Evolutionary conservation across 2,329 filamentous ascomycete genomes (phyloP).

Genomic region (Coleophoma crateriformis): DNA sequence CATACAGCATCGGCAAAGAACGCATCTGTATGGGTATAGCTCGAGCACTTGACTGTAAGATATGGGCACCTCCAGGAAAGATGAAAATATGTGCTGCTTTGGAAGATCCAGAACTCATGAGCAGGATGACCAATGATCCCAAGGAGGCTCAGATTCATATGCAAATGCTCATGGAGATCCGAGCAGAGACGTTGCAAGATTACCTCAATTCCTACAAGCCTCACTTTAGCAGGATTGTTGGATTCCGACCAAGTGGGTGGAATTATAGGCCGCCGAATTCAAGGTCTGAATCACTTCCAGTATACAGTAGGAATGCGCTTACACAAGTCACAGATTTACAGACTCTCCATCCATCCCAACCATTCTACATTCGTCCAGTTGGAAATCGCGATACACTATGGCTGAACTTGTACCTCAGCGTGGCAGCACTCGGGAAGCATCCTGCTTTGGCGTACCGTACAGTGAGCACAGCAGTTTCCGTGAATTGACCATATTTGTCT

Average conservation of each 20-base stretch:
- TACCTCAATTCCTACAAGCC: slow-evolving; percentile 78
- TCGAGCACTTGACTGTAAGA: slow-evolving; percentile 77
- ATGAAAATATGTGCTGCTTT: slow-evolving; percentile 79
- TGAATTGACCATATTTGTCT: slow-evolving; percentile 90
- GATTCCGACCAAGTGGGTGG: slow-evolving; percentile 92
- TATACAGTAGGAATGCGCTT: neutral
- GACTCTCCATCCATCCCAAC: slow-evolving; percentile 58
- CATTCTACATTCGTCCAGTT: slow-evolving; percentile 55
- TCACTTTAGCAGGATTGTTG: slow-evolving; percentile 80
- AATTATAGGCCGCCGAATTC: slow-evolving; percentile 73
- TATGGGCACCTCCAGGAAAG: slow-evolving; percentile 80
- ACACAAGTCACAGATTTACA: slow-evolving; percentile 33
- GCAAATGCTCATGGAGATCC: slow-evolving; percentile 92
- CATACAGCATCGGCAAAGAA: slow-evolving; percentile 97
- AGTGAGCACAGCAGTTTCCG: slow-evolving; percentile 93
- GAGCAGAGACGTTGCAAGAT: slow-evolving; percentile 83
- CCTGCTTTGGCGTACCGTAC: slow-evolving; percentile 92
- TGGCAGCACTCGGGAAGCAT: slow-evolving; percentile 75
- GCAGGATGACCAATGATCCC: slow-evolving; percentile 74
- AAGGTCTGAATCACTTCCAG: slow-evolving; percentile 32
- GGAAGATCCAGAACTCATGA: slow-evolving; percentile 75
- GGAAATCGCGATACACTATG: slow-evolving; percentile 69
- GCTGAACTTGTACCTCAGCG: slow-evolving; percentile 74
- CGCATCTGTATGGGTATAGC: slow-evolving; percentile 92
- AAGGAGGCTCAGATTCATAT: slow-evolving; percentile 91